Base-by-base conservation (phyloP, 192 early-diverging fungal genomes). In the Entrophospora sp. region DNA sequence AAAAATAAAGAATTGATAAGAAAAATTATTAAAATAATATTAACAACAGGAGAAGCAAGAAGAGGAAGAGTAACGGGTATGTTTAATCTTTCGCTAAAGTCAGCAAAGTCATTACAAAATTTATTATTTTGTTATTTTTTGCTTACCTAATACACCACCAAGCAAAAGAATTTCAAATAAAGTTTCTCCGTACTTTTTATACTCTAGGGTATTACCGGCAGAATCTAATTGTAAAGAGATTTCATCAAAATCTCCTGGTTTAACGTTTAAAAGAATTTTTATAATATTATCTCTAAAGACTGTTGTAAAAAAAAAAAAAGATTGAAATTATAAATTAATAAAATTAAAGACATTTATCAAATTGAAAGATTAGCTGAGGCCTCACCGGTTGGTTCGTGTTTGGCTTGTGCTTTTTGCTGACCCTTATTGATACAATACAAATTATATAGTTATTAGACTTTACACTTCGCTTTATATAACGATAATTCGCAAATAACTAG, bases 111-210 rank as follows among this genome's bases (percentile, higher is more conserved):
- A 45, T 52, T 46, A 44, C 24, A 22, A 65, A 37, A 43, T 60
- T n/a, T 49, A 68, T 37, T 13, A 35, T 12, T 28, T 45, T 28
- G 16, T 32, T 28, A 28, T 24, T 25, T 22, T 13, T 35, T n/a
- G 57, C 75, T 65, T 79, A 91, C 88, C 90, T 64, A 95, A 81
- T 51, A 96, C 82, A 68, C 93, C 94, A 61, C 95, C 95, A 64
- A 87, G 86, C 63, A 96, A 89, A 66, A 96, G 74, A 43, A 96
- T 75, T 82, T 97, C 95, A 78, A 96, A 97, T 62, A 97, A 83
- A 35, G 89, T 79, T 70, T 97, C 95, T 60, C 86, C 89, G 89
- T 97, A 97, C 69, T 92, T 88, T 75, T 91, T 91, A 80, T 91
- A 94, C 72, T 96, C 94, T 68, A 96, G 86, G 67, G 86, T 92